Base-by-base conservation (phyloP, 139 green algal genomes). In the Spirogloea muscicola region DNA sequence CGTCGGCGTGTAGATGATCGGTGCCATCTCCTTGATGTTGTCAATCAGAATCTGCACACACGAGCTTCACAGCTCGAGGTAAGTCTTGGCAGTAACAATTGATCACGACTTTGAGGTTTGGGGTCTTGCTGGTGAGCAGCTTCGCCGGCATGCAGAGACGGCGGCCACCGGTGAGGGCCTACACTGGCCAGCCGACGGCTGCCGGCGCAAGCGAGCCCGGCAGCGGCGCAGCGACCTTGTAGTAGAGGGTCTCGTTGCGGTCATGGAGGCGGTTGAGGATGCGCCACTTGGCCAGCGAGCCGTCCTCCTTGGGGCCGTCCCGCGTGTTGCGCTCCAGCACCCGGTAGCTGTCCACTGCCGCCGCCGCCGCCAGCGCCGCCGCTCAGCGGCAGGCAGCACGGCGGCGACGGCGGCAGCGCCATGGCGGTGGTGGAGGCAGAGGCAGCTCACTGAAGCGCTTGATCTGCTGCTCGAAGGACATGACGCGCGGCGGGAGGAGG, bases 161-260 rank as follows among this genome's bases (percentile, higher is more conserved):
- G n/a, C n/a, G n/a, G n/a, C n/a, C n/a, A n/a, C n/a, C 13, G 13
- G 72, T 27, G n/a, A 2, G 57, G 57, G 1, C 21, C 34, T 4
- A 39, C 41, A 42, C 58, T 25, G 7, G 1, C 27, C 42, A 67
- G 41, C 25, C 55, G 3, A 3, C 46, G 29, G 29, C 27, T 86
- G 58, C 36, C 89, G 68, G 3, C 4, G 4, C n/a, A 25, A 58
- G 48, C 48, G 3, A 90, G 38, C 3, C 2, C 5, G 27, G 48
- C n/a, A 13, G 48, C 6, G 48, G 31, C 5, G 49, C 9, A 27
- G 13, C 88, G 43, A 76, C 67, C 67, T 82, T 84, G 88, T 96
- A 98, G 83, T 93, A 98, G 0, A 98, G 86, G 1, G 91, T 95
- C 79, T 96, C 91, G 76, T 98, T 98, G 63, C 93, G 83, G 78